Evolutionary conservation across 2,329 filamentous ascomycete species (phyloP).

Genomic region (Stromatinia cepivora): DNA sequence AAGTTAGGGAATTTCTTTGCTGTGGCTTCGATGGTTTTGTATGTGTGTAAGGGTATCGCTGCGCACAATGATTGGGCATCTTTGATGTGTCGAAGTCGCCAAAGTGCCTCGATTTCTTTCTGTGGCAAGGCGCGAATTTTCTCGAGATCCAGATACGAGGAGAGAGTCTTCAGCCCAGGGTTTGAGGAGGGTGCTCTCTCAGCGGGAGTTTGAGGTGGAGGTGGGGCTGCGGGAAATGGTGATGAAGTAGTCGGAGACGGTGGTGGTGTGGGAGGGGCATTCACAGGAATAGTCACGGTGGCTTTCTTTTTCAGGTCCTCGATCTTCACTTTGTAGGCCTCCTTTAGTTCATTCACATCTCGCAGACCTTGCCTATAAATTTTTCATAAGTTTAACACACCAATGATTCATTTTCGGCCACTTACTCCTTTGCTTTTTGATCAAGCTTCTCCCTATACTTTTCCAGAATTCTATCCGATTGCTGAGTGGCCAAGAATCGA

Average conservation of each 20-base stretch:
- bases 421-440: conserved; percentile 69
- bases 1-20: conserved; percentile 82
- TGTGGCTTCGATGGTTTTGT: conserved; percentile 66
- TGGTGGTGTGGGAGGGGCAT: conserved; percentile 40
- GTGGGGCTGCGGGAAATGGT: conserved; percentile 39
- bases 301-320: conserved; percentile 67
- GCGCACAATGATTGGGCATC: conserved; percentile 80
- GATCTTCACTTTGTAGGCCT: conserved; percentile 85
- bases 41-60: conserved; percentile 72
- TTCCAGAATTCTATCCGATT: conserved; percentile 68
- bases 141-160: conserved; percentile 72
- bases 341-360: conserved; percentile 73
- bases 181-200: conserved; percentile 40
- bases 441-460: conserved; percentile 87
- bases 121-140: conserved; percentile 72
- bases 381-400: neutral
- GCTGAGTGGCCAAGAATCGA: conserved; percentile 81
- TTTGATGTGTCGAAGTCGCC: conserved; percentile 81
- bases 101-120: conserved; percentile 83
- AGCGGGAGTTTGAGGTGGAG: conserved; percentile 40
- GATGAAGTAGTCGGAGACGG: conserved; percentile 40
- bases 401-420: neutral
- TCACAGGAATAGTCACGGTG: conserved; percentile 48
- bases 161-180: conserved; percentile 55
- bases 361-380: conserved; percentile 56